Conservation (phyloP, 2,329 filamentous ascomycete species). For the Penicillium sp. region DNA sequence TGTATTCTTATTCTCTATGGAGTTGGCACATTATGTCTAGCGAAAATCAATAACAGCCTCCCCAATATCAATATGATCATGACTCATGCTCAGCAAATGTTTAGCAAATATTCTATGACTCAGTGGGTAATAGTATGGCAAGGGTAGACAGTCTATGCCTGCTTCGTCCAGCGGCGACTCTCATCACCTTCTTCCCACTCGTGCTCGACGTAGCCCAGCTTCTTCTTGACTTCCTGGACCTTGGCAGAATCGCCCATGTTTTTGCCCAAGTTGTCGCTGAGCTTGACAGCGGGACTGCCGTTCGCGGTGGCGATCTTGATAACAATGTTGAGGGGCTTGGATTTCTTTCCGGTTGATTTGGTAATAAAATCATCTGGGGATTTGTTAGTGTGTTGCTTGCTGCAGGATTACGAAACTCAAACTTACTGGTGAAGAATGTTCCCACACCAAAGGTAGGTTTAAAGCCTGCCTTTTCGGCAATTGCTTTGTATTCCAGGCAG, state of each 20-base stretch:
- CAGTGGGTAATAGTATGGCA: background rate
- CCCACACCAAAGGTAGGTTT: slow-evolving; percentile 89
- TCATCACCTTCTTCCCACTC: slow-evolving; percentile 83
- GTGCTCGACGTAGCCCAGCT: slow-evolving; percentile 82
- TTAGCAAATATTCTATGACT: background rate
- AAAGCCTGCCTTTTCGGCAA: slow-evolving; percentile 78
- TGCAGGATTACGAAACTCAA: background rate
- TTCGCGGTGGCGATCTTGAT: slow-evolving; percentile 90
- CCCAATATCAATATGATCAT: background rate
- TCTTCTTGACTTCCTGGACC: slow-evolving; percentile 78
- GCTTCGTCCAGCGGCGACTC: slow-evolving; percentile 70
- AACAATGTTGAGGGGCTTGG: slow-evolving; percentile 90
- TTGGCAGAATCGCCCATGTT: slow-evolving; percentile 84
- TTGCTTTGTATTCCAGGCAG: slow-evolving; percentile 84
- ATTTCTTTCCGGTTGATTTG: slow-evolving; percentile 72
- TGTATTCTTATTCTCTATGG: slow-evolving; percentile 8
- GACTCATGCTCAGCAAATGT: background rate
- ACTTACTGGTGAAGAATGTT: slow-evolving; percentile 81
- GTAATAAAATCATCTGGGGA: slow-evolving; percentile 74
- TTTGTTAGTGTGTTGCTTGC: slow-evolving; percentile 1
- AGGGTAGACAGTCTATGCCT: slow-evolving; percentile 6
- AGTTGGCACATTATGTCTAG: slow-evolving; percentile 1
- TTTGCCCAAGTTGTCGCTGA: slow-evolving; percentile 88
- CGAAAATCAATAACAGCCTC: background rate
- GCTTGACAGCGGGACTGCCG: slow-evolving; percentile 83